Base-by-base conservation (phyloP, 306 rosid genomes). In the Fagus crenata region DNA sequence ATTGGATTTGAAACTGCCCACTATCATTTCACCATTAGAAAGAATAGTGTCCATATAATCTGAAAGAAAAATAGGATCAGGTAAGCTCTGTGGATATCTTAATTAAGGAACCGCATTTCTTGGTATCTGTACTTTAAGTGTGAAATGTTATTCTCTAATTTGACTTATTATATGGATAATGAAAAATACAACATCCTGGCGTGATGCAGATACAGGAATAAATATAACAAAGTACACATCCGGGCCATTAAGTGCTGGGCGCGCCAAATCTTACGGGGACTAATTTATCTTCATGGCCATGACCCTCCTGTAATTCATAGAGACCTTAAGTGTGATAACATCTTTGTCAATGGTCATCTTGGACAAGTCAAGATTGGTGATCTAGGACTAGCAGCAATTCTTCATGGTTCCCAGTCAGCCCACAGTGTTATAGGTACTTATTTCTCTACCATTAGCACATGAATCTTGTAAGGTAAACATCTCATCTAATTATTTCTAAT, bases 351-450 rank as follows among this genome's bases (percentile, higher is more conserved):
- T 84, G 98, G 98, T 67, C 98, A 93, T 86, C 98, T 88, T 77
- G 98, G 97, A 65, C 98, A 88, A 82, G 93, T 93, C 70, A 93
- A 93, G 86, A 89, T 93, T 72, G 97, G 97, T 61, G 98, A 93
- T 86, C 85, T 93, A 18, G 97, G 97, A 67, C 89, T 93, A 63
- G 98, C 97, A 22, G 88, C 96, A 32, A 86, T 93, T 72, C 93
- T 93, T 63, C 93, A 73, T 64, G 91, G 88, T 59, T 91, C 96
- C 49, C 91, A 78, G 59, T 73, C 84, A 53, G 98, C 96, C 41
- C 98, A 91, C 77, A 93, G 98, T 81, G 97, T 93, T 68, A 91
- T 93, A 84, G 98, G 98, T 91, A 81, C 75, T 69, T 11, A 49
- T 74, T 67, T 77, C 40, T 65, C 74, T 31, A 18, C 41, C 41